Evolutionary conservation across 164 flowering plant species (phyloP).

Genomic region (Annona cherimola): DNA sequence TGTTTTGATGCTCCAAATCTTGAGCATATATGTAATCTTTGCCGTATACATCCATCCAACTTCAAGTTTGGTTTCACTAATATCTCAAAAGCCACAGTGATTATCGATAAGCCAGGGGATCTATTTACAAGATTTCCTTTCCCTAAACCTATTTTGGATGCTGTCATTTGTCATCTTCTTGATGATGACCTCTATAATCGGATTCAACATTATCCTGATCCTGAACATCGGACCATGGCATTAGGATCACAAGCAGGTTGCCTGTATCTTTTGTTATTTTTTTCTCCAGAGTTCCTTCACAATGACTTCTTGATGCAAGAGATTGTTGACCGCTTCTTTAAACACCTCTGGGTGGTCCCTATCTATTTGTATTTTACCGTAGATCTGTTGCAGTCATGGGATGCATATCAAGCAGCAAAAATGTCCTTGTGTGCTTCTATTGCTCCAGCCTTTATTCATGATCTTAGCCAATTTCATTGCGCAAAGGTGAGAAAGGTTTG

Average conservation of each 20-base stretch:
- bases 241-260: slow-evolving; percentile 25
- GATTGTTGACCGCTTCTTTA: slow-evolving; percentile 26
- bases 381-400: slow-evolving; percentile 25
- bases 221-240: slow-evolving; percentile 25
- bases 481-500: slow-evolving; percentile 14
- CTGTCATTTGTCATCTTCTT: slow-evolving; percentile 17
- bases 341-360: slow-evolving; percentile 23
- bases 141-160: slow-evolving; percentile 21
- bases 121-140: slow-evolving; percentile 24
- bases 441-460: slow-evolving; percentile 14
- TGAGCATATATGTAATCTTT: slow-evolving; percentile 14
- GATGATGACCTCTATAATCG: slow-evolving; percentile 23
- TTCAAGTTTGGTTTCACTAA: background rate
- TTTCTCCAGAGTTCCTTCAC: slow-evolving; percentile 18
- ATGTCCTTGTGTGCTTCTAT: slow-evolving; percentile 19
- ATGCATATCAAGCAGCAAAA: slow-evolving; percentile 24
- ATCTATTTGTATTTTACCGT: slow-evolving; percentile 24
- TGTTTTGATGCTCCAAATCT: slow-evolving; percentile 20
- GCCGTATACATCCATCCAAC: slow-evolving; percentile 11
- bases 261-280: slow-evolving; percentile 21
- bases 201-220: slow-evolving; percentile 22
- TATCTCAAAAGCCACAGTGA: slow-evolving; percentile 13
- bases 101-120: slow-evolving; percentile 23
- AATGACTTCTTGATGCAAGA: slow-evolving; percentile 26
- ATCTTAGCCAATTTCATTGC: slow-evolving; percentile 22